Evolutionary conservation across 805 yeast genomes (phyloP).

Genomic region (Dipodascus albidus): DNA sequence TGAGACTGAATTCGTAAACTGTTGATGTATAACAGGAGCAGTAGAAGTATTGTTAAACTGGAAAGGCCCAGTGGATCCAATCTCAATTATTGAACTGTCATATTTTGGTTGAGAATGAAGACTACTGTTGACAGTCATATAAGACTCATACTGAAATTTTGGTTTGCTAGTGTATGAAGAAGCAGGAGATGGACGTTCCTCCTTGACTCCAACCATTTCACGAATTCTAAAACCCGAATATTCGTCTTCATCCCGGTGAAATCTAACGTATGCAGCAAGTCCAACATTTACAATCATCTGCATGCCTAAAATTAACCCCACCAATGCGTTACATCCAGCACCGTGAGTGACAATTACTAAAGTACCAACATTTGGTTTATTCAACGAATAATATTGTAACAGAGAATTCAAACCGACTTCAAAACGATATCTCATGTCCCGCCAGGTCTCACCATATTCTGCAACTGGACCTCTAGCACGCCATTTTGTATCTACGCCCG

Average conservation of each 20-base stretch:
- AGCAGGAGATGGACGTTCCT: background rate
- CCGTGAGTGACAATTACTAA: conserved; percentile 28
- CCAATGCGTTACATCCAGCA: conserved; percentile 28
- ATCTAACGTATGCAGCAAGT: background rate
- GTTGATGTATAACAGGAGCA: background rate
- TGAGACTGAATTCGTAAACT: background rate
- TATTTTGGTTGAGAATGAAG: too few relatives aligned
- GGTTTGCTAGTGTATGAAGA: background rate
- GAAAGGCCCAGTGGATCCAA: background rate
- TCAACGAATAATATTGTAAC: conserved; percentile 15
- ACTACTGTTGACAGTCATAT: background rate
- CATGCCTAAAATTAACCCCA: conserved; percentile 14
- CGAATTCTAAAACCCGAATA: background rate
- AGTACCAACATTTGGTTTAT: conserved; percentile 7
- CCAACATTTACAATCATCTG: background rate
- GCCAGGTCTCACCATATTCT: conserved; percentile 28
- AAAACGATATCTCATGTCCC: conserved; percentile 25
- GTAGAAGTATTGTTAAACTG: background rate
- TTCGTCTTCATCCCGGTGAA: background rate
- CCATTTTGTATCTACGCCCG: conserved; percentile 17
- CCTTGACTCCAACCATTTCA: background rate
- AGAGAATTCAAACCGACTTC: conserved; percentile 18
- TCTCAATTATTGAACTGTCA: too few relatives aligned
- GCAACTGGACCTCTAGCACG: conserved; percentile 23
- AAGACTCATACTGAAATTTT: background rate